Conservation (phyloP, 176 grass and related monocot genomes). For the Thalia dealbata region DNA sequence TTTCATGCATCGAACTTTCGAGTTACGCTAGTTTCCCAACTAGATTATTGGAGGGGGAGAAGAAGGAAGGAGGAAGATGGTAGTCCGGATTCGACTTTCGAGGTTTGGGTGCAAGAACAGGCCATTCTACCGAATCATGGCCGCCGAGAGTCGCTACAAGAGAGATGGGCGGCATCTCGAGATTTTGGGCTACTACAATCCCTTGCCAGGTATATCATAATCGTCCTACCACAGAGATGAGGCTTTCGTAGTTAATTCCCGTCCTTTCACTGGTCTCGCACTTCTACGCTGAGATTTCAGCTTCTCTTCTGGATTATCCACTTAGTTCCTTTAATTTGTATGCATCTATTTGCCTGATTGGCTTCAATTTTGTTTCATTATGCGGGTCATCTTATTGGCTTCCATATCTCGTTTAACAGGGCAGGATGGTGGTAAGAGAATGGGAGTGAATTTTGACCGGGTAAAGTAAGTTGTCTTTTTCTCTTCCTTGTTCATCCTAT, state of each 20-base stretch:
- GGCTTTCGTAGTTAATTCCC: background rate
- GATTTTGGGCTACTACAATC: conserved; percentile 83
- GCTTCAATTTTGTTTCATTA: background rate
- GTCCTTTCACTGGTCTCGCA: background rate
- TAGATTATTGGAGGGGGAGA: background rate
- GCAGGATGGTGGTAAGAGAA: conserved; percentile 73
- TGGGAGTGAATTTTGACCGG: conserved; percentile 78
- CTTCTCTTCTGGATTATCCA: background rate
- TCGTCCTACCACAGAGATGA: background rate
- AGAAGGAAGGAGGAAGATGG: conserved; percentile 32
- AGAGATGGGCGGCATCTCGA: conserved; percentile 84
- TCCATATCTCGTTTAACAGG: conserved; percentile 22
- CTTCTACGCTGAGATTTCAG: background rate
- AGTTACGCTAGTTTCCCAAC: background rate
- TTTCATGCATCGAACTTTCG: background rate
- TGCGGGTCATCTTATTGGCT: background rate
- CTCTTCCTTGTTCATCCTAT: background rate
- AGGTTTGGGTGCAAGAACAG: conserved; percentile 65
- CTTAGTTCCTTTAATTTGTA: background rate
- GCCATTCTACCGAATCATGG: conserved; percentile 80
- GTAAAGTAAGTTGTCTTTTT: conserved; percentile 49
- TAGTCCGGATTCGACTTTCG: conserved; percentile 56
- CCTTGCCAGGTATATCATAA: conserved; percentile 28
- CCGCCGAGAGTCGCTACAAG: conserved; percentile 63
- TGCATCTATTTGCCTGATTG: background rate